Evolutionary conservation across 2,329 filamentous ascomycete genomes (phyloP), one percentile per base, ranked within the genome.

Genomic region (Cladobotryum mycophilum): DNA sequence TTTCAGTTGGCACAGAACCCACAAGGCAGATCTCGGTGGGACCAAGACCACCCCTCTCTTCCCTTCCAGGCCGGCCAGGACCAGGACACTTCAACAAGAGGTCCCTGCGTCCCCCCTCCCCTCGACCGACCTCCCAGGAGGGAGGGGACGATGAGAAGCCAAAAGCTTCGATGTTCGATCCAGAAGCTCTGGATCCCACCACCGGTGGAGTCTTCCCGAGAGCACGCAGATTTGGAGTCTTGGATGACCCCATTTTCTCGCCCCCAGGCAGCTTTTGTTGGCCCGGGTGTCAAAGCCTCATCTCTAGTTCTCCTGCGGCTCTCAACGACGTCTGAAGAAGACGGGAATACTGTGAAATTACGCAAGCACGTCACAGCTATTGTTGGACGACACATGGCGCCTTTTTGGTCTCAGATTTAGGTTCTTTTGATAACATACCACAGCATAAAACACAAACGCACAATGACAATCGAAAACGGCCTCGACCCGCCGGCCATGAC

Each of bases 1-100:
- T 51, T 49, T 36, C 51, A 50, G 44, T 17, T 43, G 41, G 20
- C 44, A 41, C 44, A 35, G 35, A 53, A 51, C 38, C 53, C 57
- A 58, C 57, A 57, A 51, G 51, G 48, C 56, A 60, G 58, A 60
- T 59, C 56, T 53, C 41, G 20, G 45, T 55, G 58, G 57, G 57
- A 53, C 53, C 47, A 49, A 48, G 41, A 34, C 47, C 47, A 44
- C 50, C 36, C 42, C 37, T 17, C 34, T 25, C 38, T 47, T 20
- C 20, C 43, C 22, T 45, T 11, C 30, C 42, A 13, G 45, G n/a
- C n/a, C 25, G 45, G n/a, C n/a, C 25, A 30, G 25, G 25, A 30
- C 25, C 25, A 30, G 25, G 25, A 30, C 25, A 8, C 25, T 30
- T 30, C 25, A 35, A 47, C 41, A 5, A 38, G 47, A 51, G 44